Percentiles rank a stretch among this genome's conserved stretches.
These are phyloP conservation scores for Clohesyomyces aquaticus DNA, from an alignment of 495 filamentous ascomycete species.

Conservation along the genomic window DNA sequence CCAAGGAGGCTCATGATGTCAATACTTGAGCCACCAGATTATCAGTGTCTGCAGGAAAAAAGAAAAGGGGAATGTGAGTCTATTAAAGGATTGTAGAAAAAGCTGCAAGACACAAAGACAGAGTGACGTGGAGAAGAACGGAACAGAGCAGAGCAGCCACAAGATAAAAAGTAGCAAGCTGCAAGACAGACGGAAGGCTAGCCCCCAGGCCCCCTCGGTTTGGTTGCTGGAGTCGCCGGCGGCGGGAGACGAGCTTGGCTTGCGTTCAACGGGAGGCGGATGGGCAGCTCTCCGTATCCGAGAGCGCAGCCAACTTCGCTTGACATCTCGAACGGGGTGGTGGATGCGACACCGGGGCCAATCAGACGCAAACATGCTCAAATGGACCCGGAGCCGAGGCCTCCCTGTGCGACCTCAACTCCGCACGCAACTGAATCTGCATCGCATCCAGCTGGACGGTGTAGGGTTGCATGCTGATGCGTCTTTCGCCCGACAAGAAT, in stretches of 20 bases:
- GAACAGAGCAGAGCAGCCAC: not conserved
- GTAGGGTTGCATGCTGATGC: too few species aligned
- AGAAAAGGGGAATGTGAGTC: not conserved
- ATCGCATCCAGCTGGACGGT: too few species aligned
- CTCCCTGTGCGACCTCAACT: too few species aligned
- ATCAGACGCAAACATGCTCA: too few species aligned
- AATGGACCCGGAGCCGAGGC: too few species aligned
- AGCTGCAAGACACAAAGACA: not conserved
- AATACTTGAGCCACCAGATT: not conserved
- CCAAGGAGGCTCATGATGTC: slow-evolving; percentile 28
- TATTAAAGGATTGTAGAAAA: not conserved
- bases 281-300: slow-evolving; percentile 7
- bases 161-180: not conserved
- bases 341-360: not conserved
- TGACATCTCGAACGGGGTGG: not conserved
- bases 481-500: too few species aligned
- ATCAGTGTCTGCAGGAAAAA: too few species aligned
- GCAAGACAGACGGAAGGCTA: not conserved
- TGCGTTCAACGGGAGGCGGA: slow-evolving; percentile 16
- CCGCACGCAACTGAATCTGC: too few species aligned
- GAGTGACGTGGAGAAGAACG: not conserved
- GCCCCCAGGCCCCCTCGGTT: slow-evolving; percentile 8
- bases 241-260: not conserved
- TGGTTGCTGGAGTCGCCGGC: not conserved
- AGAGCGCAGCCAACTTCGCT: not conserved